These are phyloP conservation scores for Schwanniomyces vanrijiae DNA, from an alignment of 805 yeast species.

Conservation along the genomic window DNA sequence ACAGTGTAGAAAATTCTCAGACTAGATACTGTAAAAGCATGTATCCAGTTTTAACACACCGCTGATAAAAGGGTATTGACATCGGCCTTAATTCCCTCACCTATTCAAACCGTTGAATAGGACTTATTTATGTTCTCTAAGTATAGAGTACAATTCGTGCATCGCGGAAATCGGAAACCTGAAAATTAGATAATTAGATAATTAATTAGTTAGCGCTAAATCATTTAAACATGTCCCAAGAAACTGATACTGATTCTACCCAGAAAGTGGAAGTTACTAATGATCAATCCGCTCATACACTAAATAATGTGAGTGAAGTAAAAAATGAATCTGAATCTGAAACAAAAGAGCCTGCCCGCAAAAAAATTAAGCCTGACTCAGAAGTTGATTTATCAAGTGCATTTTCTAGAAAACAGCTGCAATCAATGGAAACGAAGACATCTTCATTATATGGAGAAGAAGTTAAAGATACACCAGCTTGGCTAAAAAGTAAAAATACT, in stretches of 20 bases:
- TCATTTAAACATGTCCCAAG: neutral
- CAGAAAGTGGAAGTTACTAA: neutral
- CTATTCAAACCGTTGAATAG: no score
- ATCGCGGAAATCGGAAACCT: neutral
- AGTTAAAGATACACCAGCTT: conserved; percentile 32
- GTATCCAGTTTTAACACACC: no score
- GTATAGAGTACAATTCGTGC: neutral
- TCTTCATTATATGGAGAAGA: conserved; percentile 28
- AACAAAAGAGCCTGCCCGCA: neutral
- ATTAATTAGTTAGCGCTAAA: neutral
- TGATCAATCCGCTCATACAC: neutral
- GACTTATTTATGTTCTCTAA: no score
- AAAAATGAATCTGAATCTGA: neutral
- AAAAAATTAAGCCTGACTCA: conserved; percentile 7
- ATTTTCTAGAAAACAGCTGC: conserved; percentile 20
- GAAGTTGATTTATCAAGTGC: conserved; percentile 15
- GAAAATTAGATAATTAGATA: neutral
- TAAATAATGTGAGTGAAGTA: neutral
- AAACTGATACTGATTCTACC: neutral
- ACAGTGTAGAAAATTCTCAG: no score
- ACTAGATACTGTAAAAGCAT: no score
- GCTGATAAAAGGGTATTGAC: no score
- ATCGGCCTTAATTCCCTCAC: no score
- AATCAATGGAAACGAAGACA: conserved; percentile 5
- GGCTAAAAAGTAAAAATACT: conserved; percentile 32